phyloP scores from a whole-genome alignment of 2,329 filamentous ascomycete species.

The Aureobasidium sp. region DNA sequence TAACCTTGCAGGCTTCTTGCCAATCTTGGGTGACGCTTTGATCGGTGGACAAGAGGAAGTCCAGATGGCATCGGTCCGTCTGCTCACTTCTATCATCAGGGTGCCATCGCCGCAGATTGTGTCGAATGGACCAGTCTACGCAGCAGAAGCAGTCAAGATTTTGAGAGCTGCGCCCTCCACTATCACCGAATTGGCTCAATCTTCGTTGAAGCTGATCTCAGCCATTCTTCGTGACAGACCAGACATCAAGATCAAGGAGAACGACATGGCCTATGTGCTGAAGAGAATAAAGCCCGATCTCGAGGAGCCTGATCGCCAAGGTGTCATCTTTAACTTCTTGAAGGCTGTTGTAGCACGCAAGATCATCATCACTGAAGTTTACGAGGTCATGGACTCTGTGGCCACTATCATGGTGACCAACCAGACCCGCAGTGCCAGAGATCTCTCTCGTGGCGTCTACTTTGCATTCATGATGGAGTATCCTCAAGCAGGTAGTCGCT shows the following conservation, averaged over 20 bases:
- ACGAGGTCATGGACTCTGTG: slow-evolving; percentile 84
- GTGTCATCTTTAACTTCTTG: slow-evolving; percentile 90
- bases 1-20: slow-evolving; percentile 79
- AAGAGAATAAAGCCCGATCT: slow-evolving; percentile 78
- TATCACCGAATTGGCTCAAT: slow-evolving; percentile 75
- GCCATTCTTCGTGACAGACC: slow-evolving; percentile 75
- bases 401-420: slow-evolving; percentile 94
- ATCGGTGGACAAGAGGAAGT: slow-evolving; percentile 84
- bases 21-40: slow-evolving; percentile 79
- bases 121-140: slow-evolving; percentile 65
- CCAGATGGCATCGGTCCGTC: slow-evolving; percentile 74
- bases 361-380: slow-evolving; percentile 77
- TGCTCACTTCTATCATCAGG: slow-evolving; percentile 78
- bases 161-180: slow-evolving; percentile 71
- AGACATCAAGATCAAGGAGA: slow-evolving; percentile 68
- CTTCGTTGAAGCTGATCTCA: slow-evolving; percentile 79
- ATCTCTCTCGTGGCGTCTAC: slow-evolving; percentile 80
- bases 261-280: slow-evolving; percentile 73
- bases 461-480: slow-evolving; percentile 93
- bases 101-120: slow-evolving; percentile 67
- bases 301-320: slow-evolving; percentile 84
- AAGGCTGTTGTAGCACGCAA: slow-evolving; percentile 78
- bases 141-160: slow-evolving; percentile 74
- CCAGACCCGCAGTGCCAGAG: slow-evolving; percentile 77
- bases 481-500: slow-evolving; percentile 80